Base-by-base conservation (phyloP, 257 asterid genomes). In the Solanum pimpinellifolium region DNA sequence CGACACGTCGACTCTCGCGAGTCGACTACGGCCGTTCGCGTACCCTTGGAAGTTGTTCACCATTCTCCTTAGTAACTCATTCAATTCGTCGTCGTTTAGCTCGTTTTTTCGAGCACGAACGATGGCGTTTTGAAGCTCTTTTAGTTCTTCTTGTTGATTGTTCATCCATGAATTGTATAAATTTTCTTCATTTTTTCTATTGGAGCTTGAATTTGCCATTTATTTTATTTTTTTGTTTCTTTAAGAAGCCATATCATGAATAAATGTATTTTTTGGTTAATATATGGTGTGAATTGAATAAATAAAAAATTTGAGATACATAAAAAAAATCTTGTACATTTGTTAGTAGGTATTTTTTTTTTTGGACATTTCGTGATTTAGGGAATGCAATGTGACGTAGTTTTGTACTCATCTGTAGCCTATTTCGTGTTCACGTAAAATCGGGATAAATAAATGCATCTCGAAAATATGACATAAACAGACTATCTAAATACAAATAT, bases 41-140 rank as follows among this genome's bases (percentile, higher is more conserved):
- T 89, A 91, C 18, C 80, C 90, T 47, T 88, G 73, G 13, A 86
- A 89, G 75, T 88, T 90, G 4, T 10, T 69, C 68, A 88, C 41
- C 25, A 69, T 87, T 42, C 85, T 91, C 10, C 49, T 59, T 0
- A 87, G 27, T 2, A 91, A 87, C n/a, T 87, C 83, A 8, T 27
- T 66, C 41, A 86, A 85, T 60, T 84, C 81, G 8, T 25, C 59
- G 1, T 27, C 66, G 18, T 8, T 46, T 10, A 14, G 62, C 42
- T 78, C 16, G 0, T 27, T 27, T 44, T n/a, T 9, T 47, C 42
- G 37, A 29, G 66, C 84, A 7, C 13, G 2, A 25, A 21, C 35
- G 0, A 47, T 1, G 13, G 0, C 27, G 3, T 78, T 78, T 78
- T 78, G 42, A 16, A 78, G 84, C 42, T 78, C 66, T 9, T 25